Base-by-base conservation (phyloP, 768 basidiomycete species). In the Mycena albidolilacea region DNA sequence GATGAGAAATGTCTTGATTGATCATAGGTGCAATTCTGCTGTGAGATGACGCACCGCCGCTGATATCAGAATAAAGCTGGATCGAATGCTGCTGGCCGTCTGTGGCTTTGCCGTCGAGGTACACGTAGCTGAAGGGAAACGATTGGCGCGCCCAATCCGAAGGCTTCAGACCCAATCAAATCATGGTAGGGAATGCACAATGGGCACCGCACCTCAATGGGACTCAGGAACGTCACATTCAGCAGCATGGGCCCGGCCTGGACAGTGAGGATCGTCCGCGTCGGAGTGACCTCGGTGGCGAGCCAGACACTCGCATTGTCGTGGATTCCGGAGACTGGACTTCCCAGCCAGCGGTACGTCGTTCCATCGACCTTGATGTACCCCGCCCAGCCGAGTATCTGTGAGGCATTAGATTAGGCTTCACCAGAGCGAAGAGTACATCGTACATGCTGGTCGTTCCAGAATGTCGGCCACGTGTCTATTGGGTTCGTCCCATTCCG, bases 201-300 rank as follows among this genome's bases (percentile, higher is more conserved):
- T 55, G 17, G 19, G 9, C 15, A 9, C 66, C 79, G 30, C 74
- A 89, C 90, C 85, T 90, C 90, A 7, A 91, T 84, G 9, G 90
- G 90, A 75, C 87, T 90, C 12, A 90, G 78, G 74, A 90, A 92
- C 4, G 81, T 87, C 12, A 86, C 84, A 39, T 85, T 87, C 21
- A 92, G 80, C 63, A 85, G 82, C 41, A 91, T 80, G 4, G 86
- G 84, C 1, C 90, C 91, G 6, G 91, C 88, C 7, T 80, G 79
- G 76, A 91, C 76, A 12, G 82, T 82, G 68, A 91, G 89, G 10
- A 83, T 83, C 55, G 86, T 89, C 68, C 87, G 87, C 0, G 90
- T 90, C 9, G 90, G 84, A 0, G 90, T 91, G 71, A 91, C 86
- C 86, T 87, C 37, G 2, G 74, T 61, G 21, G 67, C 48, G 19